A percentile compares a stretch with the other conserved stretches of the same genome.
These are phyloP conservation scores for Colletotrichum sidae DNA, from an alignment of 2,329 filamentous ascomycete species.

Conservation along the genomic window DNA sequence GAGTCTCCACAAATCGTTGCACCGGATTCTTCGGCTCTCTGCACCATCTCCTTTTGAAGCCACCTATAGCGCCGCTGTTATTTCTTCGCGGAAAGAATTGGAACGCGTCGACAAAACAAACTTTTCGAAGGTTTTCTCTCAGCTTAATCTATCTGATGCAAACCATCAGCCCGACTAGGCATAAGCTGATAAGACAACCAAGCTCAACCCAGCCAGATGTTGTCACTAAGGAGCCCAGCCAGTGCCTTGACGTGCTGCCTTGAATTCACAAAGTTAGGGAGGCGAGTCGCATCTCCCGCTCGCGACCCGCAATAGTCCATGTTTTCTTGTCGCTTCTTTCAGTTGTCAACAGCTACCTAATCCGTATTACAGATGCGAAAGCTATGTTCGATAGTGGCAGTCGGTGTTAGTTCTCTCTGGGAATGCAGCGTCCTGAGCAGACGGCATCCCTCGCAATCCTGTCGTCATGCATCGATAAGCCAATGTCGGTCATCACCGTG, in stretches of 20 bases:
- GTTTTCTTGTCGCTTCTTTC: not conserved
- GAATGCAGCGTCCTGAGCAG: not conserved
- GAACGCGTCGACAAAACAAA: constrained; percentile 24
- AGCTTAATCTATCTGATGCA: constrained; percentile 27
- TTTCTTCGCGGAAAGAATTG: not conserved
- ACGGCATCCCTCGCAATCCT: not conserved
- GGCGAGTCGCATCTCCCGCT: too few relatives aligned
- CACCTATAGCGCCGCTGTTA: constrained; percentile 4
- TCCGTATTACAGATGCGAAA: too few relatives aligned
- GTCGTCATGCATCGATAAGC: constrained; percentile 1
- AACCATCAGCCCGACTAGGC: constrained; percentile 25
- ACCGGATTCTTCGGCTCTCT: too few relatives aligned
- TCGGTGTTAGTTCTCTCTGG: too few relatives aligned
- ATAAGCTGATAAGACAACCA: constrained; percentile 4
- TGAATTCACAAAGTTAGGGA: not conserved
- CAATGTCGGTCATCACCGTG: constrained; percentile 20
- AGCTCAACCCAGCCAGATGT: constrained; percentile 24
- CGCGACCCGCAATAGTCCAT: too few relatives aligned
- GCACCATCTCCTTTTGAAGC: not conserved
- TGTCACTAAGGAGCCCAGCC: not conserved
- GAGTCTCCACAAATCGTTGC: not conserved
- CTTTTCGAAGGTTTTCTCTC: constrained; percentile 12
- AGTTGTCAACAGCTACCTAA: not conserved
- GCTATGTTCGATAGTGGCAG: too few relatives aligned
- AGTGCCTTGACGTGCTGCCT: not conserved